Base-by-base conservation (phyloP, 495 filamentous ascomycete genomes). In the Tuber borchii region DNA sequence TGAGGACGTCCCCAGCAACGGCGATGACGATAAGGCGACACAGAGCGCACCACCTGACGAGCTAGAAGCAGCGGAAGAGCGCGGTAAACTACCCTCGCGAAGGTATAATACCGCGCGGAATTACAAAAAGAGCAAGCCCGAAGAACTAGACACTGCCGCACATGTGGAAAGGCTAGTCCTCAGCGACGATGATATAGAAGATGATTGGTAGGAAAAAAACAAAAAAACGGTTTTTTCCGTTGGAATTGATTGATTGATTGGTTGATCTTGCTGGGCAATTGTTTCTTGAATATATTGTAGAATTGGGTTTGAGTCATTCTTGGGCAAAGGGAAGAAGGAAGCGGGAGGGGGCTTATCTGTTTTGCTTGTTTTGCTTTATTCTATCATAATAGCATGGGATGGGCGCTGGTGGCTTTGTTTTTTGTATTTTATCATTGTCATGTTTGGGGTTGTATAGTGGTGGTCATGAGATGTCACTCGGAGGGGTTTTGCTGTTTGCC, bases 151-250 rank as follows among this genome's bases (percentile, higher is more conserved):
- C 75, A 46, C 40, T 79, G 76, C 46, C 75, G 79, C n/a, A 17
- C 75, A 17, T 73, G 86, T 88, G 69, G 88, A 90, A 83, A 90
- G 89, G 72, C 83, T 97, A 75, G 88, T 94, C 73, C 85, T 98
- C 68, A 93, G 91, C 81, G 95, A 98, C 83, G 95, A 99, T 86
- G 95, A 99, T 87, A 98, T 99, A 84, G 93, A 94, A 84, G 95
- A 97, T 70, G 74, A 81, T 56, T 80, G 48, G 69, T 76, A 76
- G 44, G 45, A 37, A 37, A 37, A 37, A 37, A n/a, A n/a, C n/a
- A n/a, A 19, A n/a, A 34, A 1, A 34, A 40, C 39, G 1, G 10
- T 14, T 56, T 56, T 51, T 51, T 14, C 20, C n/a, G 22, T 56
- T 56, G 48, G 22, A 12, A 56, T 56, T n/a, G 48, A 9, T 20